Percentiles rank a stretch among this genome's conserved stretches.
phyloP scores from a whole-genome alignment of 768 basidiomycete species.

The Termitomyces sp. region DNA sequence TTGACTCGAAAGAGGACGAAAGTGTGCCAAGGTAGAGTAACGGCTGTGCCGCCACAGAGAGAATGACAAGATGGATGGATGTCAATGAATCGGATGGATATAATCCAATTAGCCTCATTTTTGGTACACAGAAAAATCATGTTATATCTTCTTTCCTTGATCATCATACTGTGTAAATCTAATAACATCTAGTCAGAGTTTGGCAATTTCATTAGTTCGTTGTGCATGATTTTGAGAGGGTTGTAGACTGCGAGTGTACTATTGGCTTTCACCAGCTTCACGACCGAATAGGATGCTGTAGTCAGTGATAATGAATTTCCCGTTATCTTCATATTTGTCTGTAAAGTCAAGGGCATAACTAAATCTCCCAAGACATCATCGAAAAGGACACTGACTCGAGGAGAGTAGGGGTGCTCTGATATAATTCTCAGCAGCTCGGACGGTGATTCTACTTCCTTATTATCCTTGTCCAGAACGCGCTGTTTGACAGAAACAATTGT shows the following conservation, averaged over 20 bases:
- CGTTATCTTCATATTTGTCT: neutral
- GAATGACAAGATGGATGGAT: no score
- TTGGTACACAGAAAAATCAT: no score
- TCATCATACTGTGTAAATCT: no score
- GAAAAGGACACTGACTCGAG: neutral
- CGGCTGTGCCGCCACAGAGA: no score
- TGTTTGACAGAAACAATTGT: neutral
- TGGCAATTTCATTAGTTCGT: neutral
- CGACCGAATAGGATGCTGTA: neutral
- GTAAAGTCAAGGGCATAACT: neutral
- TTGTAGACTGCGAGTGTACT: neutral
- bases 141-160: no score
- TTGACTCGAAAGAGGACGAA: no score
- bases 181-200: no score
- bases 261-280: neutral
- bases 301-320: neutral
- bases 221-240: neutral
- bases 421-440: neutral
- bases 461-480: neutral
- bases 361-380: no score
- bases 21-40: no score
- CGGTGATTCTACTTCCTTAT: neutral
- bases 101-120: no score
- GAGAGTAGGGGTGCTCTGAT: neutral
- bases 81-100: no score